These are phyloP conservation scores for Apiospora rasikravindrae DNA, from an alignment of 2,329 filamentous ascomycete genomes.

Conservation along the genomic window DNA sequence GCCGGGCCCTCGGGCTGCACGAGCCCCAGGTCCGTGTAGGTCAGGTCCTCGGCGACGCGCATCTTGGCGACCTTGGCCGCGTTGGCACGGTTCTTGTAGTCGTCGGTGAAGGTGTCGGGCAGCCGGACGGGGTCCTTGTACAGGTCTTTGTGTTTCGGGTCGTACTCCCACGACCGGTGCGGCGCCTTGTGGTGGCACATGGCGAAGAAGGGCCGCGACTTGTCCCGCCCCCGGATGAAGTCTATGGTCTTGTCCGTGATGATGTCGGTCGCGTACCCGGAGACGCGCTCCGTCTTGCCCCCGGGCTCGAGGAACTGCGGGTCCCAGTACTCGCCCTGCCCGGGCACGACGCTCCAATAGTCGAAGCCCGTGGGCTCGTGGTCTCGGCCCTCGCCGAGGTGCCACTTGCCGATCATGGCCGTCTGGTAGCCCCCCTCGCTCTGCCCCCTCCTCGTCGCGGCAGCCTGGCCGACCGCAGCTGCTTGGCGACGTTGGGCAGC, in stretches of 20 bases:
- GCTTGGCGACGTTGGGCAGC: conserved; percentile 57
- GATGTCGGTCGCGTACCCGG: conserved; percentile 57
- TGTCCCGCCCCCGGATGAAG: conserved; percentile 42
- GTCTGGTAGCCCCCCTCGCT: conserved; percentile 50
- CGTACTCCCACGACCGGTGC: conserved; percentile 57
- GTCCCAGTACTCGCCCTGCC: conserved; percentile 58
- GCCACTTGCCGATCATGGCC: conserved; percentile 61
- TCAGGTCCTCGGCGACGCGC: conserved; percentile 56
- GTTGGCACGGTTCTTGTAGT: conserved; percentile 58
- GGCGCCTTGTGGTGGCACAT: conserved; percentile 65
- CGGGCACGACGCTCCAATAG: conserved; percentile 56
- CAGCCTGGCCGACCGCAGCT: conserved; percentile 40
- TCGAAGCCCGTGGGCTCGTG: conserved; percentile 57
- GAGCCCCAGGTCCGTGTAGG: conserved; percentile 56
- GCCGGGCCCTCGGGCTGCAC: conserved; percentile 55
- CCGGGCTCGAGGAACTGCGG: conserved; percentile 52
- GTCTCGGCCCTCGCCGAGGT: conserved; percentile 52
- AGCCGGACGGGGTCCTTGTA: conserved; percentile 52
- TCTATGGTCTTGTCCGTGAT: conserved; percentile 56
- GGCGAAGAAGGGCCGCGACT: conserved; percentile 54
- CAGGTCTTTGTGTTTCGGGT: conserved; percentile 52
- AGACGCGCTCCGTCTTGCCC: conserved; percentile 35
- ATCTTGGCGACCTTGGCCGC: conserved; percentile 57
- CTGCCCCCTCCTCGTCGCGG: neutral
- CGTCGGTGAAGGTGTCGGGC: conserved; percentile 58